phyloP scores from a whole-genome alignment of 495 filamentous ascomycete species.

The Pseudotulostoma volvatum region DNA sequence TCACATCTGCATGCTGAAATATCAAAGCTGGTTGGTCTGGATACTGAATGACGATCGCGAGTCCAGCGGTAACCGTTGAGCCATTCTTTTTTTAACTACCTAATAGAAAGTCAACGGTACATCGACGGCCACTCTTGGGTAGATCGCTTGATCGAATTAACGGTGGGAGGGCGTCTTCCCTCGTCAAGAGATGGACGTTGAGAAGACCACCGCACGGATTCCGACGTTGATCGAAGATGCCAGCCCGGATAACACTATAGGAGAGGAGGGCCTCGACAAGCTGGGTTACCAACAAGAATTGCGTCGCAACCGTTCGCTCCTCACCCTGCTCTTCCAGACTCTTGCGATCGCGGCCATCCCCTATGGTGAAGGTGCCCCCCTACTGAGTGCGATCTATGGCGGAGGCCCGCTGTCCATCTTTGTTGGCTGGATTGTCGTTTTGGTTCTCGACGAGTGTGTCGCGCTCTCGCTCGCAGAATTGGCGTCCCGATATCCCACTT shows the following conservation, averaged over 20 bases:
- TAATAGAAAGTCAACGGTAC: too few relatives aligned
- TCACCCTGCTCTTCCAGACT: slow-evolving; percentile 22
- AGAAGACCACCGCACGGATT: neutral
- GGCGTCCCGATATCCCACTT: slow-evolving; percentile 33
- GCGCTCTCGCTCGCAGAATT: slow-evolving; percentile 31
- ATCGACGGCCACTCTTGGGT: too few relatives aligned
- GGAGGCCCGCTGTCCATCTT: slow-evolving; percentile 27
- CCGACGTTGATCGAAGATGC: neutral
- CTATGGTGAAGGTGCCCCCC: slow-evolving; percentile 29
- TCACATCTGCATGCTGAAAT: too few relatives aligned
- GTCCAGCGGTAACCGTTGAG: too few relatives aligned
- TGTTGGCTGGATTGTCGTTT: slow-evolving; percentile 27
- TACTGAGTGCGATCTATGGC: slow-evolving; percentile 28
- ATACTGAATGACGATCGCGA: too few relatives aligned
- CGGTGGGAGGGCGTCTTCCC: too few relatives aligned
- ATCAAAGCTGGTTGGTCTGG: too few relatives aligned
- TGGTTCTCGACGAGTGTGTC: slow-evolving; percentile 22
- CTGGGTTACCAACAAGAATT: slow-evolving; percentile 26
- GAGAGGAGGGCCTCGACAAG: slow-evolving; percentile 14
- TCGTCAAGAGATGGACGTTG: neutral
- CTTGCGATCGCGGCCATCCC: slow-evolving; percentile 30
- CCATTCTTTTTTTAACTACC: too few relatives aligned
- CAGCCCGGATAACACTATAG: slow-evolving; percentile 1
- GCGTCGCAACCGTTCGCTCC: slow-evolving; percentile 21
- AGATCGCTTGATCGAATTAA: too few relatives aligned